phyloP scores from a whole-genome alignment of 225 moss, liverwort and hornwort species.

The Neckera pumila region DNA sequence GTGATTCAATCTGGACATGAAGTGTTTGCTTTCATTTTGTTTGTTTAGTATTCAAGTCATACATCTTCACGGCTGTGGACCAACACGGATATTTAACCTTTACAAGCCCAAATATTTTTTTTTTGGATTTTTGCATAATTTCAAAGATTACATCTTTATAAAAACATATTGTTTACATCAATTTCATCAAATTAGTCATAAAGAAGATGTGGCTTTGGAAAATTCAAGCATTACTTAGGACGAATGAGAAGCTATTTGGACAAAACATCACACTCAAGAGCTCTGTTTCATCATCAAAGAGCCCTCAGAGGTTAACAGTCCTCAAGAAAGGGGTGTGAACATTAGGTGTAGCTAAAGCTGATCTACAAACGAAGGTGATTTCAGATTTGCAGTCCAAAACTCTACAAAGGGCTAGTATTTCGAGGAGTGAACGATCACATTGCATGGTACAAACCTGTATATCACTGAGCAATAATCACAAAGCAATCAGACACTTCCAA shows the following conservation, averaged over 20 bases:
- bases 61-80: neutral
- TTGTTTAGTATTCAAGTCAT: neutral
- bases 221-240: neutral
- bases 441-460: neutral
- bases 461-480: neutral
- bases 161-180: neutral
- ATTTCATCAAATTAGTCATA: neutral
- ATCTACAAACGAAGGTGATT: neutral
- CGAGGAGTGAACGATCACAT: neutral
- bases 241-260: neutral
- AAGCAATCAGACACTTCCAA: neutral
- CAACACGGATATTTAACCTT: neutral
- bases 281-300: neutral
- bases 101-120: neutral
- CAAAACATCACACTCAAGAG: neutral
- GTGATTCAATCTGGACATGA: neutral
- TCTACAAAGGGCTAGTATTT: neutral
- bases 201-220: neutral
- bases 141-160: no score
- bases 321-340: neutral
- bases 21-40: neutral
- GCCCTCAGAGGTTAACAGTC: neutral
- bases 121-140: fast-evolving
- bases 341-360: neutral
- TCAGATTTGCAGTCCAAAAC: neutral